phyloP scores from a whole-genome alignment of 805 yeast genomes.

The Saccharomycopsis amapae region DNA sequence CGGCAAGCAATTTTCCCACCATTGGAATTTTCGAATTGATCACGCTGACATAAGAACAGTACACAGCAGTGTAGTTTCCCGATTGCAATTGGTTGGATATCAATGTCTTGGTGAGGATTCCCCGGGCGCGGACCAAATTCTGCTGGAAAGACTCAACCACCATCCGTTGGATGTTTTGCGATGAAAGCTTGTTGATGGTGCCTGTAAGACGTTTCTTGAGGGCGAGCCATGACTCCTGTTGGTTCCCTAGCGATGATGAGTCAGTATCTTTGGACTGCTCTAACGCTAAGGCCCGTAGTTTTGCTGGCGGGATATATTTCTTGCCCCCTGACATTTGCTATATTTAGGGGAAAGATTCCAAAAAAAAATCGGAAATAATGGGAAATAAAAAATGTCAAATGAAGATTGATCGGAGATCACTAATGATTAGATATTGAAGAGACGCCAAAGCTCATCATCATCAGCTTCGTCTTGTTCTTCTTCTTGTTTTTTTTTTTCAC shows the following conservation, averaged over 20 bases:
- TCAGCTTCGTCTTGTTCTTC: too few relatives aligned
- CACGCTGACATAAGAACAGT: slow-evolving; percentile 51
- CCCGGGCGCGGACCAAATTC: slow-evolving; percentile 57
- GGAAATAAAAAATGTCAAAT: too few relatives aligned
- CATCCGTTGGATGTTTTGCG: slow-evolving; percentile 40
- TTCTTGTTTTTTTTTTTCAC: too few relatives aligned
- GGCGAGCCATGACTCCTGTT: slow-evolving; percentile 50
- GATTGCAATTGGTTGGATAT: slow-evolving; percentile 47
- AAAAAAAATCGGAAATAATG: too few relatives aligned
- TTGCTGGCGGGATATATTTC: slow-evolving; percentile 52
- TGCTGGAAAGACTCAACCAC: slow-evolving; percentile 44
- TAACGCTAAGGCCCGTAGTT: slow-evolving; percentile 35
- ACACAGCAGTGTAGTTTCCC: slow-evolving; percentile 37
- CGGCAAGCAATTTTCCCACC: slow-evolving; percentile 50
- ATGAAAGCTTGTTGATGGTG: slow-evolving; percentile 39
- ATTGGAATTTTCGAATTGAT: slow-evolving; percentile 63
- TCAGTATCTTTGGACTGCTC: slow-evolving; percentile 14
- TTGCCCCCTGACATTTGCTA: too few relatives aligned
- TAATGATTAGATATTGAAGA: too few relatives aligned
- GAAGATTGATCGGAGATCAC: too few relatives aligned
- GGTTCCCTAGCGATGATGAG: slow-evolving; percentile 36
- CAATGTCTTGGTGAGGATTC: slow-evolving; percentile 49
- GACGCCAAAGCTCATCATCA: too few relatives aligned
- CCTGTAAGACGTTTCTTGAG: slow-evolving; percentile 42
- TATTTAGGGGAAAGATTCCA: too few relatives aligned